phyloP scores from a whole-genome alignment of 257 asterid genomes.

The Verbena officinalis region DNA sequence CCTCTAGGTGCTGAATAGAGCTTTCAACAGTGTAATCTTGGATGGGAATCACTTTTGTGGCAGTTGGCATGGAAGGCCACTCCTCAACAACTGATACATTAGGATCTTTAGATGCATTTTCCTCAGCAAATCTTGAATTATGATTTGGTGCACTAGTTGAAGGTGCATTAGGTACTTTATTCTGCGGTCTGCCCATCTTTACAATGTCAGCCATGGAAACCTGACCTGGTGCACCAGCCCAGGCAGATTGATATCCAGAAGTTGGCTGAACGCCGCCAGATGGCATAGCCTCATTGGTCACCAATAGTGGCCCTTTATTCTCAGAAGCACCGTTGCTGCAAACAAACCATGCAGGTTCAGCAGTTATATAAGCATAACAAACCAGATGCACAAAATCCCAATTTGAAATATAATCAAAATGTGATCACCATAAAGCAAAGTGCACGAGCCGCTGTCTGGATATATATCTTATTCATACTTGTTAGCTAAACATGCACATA shows the following conservation, averaged over 20 bases:
- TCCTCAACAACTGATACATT: constrained; percentile 60
- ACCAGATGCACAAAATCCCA: not conserved
- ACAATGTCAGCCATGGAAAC: constrained; percentile 96
- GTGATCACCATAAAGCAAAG: constrained; percentile 9
- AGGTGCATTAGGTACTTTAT: constrained; percentile 42
- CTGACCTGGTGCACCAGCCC: constrained; percentile 84
- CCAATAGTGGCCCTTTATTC: constrained; percentile 45
- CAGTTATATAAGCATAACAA: not conserved
- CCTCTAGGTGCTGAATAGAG: constrained; percentile 55
- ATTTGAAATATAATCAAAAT: not conserved
- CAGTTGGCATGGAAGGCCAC: constrained; percentile 79
- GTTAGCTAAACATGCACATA: not conserved
- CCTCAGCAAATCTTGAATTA: constrained; percentile 40
- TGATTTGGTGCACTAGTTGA: constrained; percentile 38
- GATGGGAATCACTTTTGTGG: constrained; percentile 35
- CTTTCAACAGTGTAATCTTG: constrained; percentile 45
- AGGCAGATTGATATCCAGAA: constrained; percentile 60
- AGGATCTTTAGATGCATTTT: constrained; percentile 37
- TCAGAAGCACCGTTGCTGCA: constrained; percentile 62
- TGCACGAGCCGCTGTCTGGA: not conserved
- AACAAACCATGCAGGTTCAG: constrained; percentile 23
- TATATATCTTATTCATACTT: not conserved
- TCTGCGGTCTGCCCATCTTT: constrained; percentile 89
- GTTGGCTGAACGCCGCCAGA: constrained; percentile 46
- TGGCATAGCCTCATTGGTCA: constrained; percentile 45